Base-by-base conservation (phyloP, 2,329 filamentous ascomycete species). In the Trichoderma hamatum region DNA sequence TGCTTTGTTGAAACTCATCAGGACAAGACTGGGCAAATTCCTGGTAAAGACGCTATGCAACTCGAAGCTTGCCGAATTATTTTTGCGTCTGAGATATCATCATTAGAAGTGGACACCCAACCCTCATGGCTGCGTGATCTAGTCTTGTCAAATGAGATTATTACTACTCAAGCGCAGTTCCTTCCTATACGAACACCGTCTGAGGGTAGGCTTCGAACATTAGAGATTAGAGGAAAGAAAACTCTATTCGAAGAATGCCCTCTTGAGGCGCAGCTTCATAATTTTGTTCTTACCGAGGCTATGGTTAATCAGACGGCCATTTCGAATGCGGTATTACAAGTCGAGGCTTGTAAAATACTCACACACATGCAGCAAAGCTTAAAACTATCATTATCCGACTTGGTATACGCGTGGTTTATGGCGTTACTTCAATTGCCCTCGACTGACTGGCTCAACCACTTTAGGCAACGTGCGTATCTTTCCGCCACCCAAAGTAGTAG, bases 41-140 rank as follows among this genome's bases (percentile, higher is more conserved):
- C 24, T 75, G 69, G 36, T 3, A 71, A 72, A 34, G 67, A 72
- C 52, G 51, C 72, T 0, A 66, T 76, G 1, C 69, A 71, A 21
- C 73, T 71, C 19, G 74, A 76, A 28, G 71, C 66, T 0, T 76
- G 74, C 36, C 73, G 71, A 24, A 71, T 75, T 21, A 73, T 76
- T 2, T 71, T 76, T 7, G 73, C 72, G 7, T 71, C 75, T 3
- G 73, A 76, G 13, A 64, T 74, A n/a, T 11, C 69, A 5, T 68
- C 64, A 1, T 19, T 43, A 7, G 39, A 36, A 59, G 3, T 49
- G 30, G 26, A 26, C 5, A 26, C 21, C 5, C 30, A 43, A 66
- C 61, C 68, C 0, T 76, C 75, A 0, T 76, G 75, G 74, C 32
- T 76, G 1, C 72, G 73, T 2, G 75, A 76, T 9, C 7, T 43